These are phyloP conservation scores for Cucumis hystrix DNA, from an alignment of 306 rosid species.

Conservation along the genomic window DNA sequence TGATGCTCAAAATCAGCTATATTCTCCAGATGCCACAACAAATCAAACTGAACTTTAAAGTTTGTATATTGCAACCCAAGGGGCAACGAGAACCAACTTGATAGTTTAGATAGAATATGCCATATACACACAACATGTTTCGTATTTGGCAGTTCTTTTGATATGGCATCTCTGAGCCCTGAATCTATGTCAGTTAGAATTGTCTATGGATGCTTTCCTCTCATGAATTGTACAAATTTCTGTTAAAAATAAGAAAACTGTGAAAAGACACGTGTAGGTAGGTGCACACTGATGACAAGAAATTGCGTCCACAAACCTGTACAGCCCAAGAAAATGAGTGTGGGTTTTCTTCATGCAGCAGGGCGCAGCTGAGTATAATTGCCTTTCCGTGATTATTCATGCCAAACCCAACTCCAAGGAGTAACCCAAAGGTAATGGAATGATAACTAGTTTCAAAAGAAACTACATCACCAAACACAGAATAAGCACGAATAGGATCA, in stretches of 20 bases:
- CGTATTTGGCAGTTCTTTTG: slow-evolving; percentile 39
- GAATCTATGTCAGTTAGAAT: slow-evolving; percentile 48
- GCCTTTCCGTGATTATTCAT: slow-evolving; percentile 45
- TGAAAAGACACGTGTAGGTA: slow-evolving; percentile 8
- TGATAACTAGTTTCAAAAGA: slow-evolving; percentile 38
- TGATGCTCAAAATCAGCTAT: slow-evolving; percentile 49
- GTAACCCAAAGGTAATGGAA: slow-evolving; percentile 42
- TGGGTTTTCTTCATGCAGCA: slow-evolving; percentile 53
- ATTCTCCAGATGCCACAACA: slow-evolving; percentile 42
- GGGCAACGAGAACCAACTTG: slow-evolving; percentile 46
- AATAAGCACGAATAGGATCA: slow-evolving; percentile 30
- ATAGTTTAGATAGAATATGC: slow-evolving; percentile 45
- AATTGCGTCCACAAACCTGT: slow-evolving; percentile 41
- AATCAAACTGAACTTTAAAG: slow-evolving; percentile 44
- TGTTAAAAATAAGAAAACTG: slow-evolving; percentile 32
- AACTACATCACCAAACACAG: slow-evolving; percentile 46
- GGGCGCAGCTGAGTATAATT: slow-evolving; percentile 31
- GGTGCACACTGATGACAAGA: slow-evolving; percentile 24
- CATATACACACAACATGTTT: slow-evolving; percentile 41
- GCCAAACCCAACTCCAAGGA: slow-evolving; percentile 53
- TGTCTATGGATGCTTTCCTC: slow-evolving; percentile 48
- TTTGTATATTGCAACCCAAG: slow-evolving; percentile 34
- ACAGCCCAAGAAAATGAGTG: slow-evolving; percentile 46
- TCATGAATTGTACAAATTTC: slow-evolving; percentile 52
- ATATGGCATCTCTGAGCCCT: slow-evolving; percentile 39